phyloP scores from a whole-genome alignment of 495 filamentous ascomycete genomes.

The Echria macrotheca region DNA sequence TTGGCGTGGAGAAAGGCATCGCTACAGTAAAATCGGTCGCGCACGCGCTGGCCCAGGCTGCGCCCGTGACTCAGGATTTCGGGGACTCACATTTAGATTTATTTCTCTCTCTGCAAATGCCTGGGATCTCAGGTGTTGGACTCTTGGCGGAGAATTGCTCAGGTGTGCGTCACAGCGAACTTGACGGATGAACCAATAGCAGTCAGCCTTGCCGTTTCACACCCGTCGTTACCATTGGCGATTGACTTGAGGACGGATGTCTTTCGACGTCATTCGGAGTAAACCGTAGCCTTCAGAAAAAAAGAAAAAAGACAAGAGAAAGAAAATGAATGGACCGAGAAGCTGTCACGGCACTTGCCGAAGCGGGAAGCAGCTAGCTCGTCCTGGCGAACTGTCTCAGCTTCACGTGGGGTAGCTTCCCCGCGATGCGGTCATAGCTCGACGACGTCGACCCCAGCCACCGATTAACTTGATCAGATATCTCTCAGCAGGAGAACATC shows the following conservation, averaged over 20 bases:
- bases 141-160: not conserved
- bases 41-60: not conserved
- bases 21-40: not conserved
- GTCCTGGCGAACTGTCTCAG: not conserved
- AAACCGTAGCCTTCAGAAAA: too few relatives aligned
- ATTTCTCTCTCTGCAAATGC: constrained; percentile 8
- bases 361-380: not conserved
- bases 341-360: too few relatives aligned
- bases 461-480: too few relatives aligned
- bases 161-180: too few relatives aligned
- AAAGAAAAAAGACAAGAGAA: too few relatives aligned
- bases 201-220: too few relatives aligned
- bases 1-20: not conserved
- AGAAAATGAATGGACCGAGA: too few relatives aligned
- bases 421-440: not conserved
- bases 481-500: too few relatives aligned
- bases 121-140: not conserved
- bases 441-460: not conserved
- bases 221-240: too few relatives aligned
- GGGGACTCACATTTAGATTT: not conserved
- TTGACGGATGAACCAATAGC: too few relatives aligned
- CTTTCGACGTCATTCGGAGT: too few relatives aligned
- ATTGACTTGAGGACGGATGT: too few relatives aligned
- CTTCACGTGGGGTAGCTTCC: constrained; percentile 3
- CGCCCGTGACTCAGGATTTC: constrained; percentile 2